A percentile compares a stretch with the other conserved stretches of the same genome.
Evolutionary conservation across 257 asterid genomes (phyloP).

Genomic region (Schizonepeta tenuifolia): DNA sequence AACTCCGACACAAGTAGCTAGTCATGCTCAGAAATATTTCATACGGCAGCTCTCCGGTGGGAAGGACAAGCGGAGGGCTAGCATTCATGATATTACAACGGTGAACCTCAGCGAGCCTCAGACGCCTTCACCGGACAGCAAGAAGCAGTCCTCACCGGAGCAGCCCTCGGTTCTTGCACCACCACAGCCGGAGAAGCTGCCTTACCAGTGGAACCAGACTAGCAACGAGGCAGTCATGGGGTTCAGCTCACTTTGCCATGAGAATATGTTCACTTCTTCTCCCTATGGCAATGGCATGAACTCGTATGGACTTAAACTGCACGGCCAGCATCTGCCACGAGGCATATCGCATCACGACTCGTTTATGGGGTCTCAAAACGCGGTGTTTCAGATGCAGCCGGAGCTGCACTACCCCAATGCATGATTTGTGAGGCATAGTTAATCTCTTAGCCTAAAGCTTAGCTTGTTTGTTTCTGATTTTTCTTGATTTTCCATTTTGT

Average conservation of each 20-base stretch:
- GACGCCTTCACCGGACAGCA: conserved; percentile 57
- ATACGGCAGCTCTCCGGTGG: conserved; percentile 89
- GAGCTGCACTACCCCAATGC: conserved; percentile 64
- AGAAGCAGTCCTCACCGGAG: conserved; percentile 49
- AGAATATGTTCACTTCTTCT: conserved; percentile 43
- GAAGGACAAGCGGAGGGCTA: conserved; percentile 90
- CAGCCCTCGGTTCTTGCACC: conserved; percentile 40
- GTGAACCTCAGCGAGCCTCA: conserved; percentile 62
- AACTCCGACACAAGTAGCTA: conserved; percentile 97
- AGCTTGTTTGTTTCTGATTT: conserved; percentile 51
- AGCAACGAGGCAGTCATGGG: conserved; percentile 50
- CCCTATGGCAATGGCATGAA: conserved; percentile 44
- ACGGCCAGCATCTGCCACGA: conserved; percentile 54
- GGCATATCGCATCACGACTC: conserved; percentile 47
- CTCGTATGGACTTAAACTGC: conserved; percentile 51
- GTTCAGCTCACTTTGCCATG: conserved; percentile 45
- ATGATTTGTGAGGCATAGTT: conserved; percentile 42
- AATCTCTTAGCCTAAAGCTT: conserved; percentile 42
- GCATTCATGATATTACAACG: conserved; percentile 95
- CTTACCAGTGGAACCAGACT: conserved; percentile 63
- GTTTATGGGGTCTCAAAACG: conserved; percentile 59
- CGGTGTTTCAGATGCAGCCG: conserved; percentile 71
- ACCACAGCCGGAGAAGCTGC: conserved; percentile 46
- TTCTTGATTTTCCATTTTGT: conserved; percentile 40
- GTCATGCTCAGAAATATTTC: conserved; percentile 97